Evolutionary conservation across 352 stramenopile species (phyloP).

Genomic region (Phytophthora uliginosa): DNA sequence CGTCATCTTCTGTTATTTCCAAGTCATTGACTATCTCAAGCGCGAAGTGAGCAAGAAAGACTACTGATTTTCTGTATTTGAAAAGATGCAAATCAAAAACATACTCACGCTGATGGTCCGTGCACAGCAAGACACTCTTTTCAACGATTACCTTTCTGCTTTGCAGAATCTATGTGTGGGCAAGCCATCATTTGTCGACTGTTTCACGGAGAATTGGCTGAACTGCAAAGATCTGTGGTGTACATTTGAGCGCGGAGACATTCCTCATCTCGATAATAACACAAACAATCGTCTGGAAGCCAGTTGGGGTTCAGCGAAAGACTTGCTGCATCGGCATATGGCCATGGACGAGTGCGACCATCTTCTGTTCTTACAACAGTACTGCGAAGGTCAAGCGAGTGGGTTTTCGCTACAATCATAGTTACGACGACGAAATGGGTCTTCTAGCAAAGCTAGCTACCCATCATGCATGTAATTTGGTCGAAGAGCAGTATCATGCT

Average conservation of each 20-base stretch:
- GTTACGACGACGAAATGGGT: slow-evolving; percentile 7
- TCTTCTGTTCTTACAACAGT: slow-evolving; percentile 10
- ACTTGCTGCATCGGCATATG: slow-evolving; percentile 3
- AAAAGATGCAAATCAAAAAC: neutral
- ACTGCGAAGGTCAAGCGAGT: neutral
- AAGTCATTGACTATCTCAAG: slow-evolving; percentile 22
- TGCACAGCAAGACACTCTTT: neutral
- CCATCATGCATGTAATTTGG: neutral
- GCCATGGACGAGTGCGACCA: slow-evolving; percentile 7
- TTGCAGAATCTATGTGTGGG: neutral
- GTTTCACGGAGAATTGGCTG: slow-evolving; percentile 15
- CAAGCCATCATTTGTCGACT: neutral
- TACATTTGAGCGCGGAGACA: slow-evolving; percentile 5
- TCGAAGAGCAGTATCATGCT: slow-evolving; percentile 1
- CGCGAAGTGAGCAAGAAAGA: neutral
- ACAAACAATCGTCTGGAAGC: slow-evolving; percentile 15
- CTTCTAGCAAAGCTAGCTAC: neutral
- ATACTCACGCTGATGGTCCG: slow-evolving; percentile 10
- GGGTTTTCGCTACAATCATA: neutral
- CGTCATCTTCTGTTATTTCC: slow-evolving; percentile 19
- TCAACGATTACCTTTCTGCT: slow-evolving; percentile 2
- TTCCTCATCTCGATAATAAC: slow-evolving; percentile 23
- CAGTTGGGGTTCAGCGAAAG: slow-evolving; percentile 10
- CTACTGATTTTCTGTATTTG: neutral
- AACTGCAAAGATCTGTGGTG: slow-evolving; percentile 3